These are phyloP conservation scores for Herpotrichia juniperi DNA, from an alignment of 2,329 filamentous ascomycete species.

Conservation along the genomic window DNA sequence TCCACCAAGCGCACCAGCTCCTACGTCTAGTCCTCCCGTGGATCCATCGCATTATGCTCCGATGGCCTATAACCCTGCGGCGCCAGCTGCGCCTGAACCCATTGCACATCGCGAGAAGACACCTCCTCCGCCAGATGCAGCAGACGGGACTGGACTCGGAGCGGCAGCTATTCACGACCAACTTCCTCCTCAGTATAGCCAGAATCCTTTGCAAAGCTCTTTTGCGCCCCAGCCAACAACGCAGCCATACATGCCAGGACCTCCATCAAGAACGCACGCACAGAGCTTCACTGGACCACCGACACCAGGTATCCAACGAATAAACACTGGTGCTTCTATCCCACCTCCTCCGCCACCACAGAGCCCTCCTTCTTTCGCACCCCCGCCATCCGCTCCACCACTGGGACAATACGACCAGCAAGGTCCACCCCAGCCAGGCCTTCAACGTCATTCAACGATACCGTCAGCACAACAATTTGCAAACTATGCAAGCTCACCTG, in stretches of 20 bases:
- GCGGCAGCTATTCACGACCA: constrained; percentile 48
- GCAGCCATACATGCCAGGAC: constrained; percentile 50
- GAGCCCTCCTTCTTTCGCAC: constrained; percentile 46
- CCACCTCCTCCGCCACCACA: constrained; percentile 43
- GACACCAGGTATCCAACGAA: constrained; percentile 34
- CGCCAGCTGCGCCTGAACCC: constrained; percentile 74
- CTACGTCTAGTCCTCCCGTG: constrained; percentile 33
- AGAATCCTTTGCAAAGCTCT: constrained; percentile 38
- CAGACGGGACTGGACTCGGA: constrained; percentile 53
- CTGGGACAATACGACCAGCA: constrained; percentile 27
- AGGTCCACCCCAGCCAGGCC: constrained; percentile 29
- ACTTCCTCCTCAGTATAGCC: constrained; percentile 33
- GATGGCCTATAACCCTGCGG: constrained; percentile 80
- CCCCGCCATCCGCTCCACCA: constrained; percentile 41
- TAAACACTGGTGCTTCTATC: constrained; percentile 42
- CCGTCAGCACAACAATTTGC: constrained; percentile 44
- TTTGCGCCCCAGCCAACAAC: constrained; percentile 43
- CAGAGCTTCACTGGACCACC: constrained; percentile 40
- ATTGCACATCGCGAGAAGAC: constrained; percentile 80
- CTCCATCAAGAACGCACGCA: constrained; percentile 43
- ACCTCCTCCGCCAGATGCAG: constrained; percentile 72
- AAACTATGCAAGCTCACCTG: constrained; percentile 42
- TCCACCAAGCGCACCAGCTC: constrained; percentile 42
- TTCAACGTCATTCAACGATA: constrained; percentile 38
- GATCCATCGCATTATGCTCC: constrained; percentile 61